Percentiles rank a stretch among this genome's conserved stretches.
Conservation (phyloP, 331 rosid species). For the Saraca asoca region DNA sequence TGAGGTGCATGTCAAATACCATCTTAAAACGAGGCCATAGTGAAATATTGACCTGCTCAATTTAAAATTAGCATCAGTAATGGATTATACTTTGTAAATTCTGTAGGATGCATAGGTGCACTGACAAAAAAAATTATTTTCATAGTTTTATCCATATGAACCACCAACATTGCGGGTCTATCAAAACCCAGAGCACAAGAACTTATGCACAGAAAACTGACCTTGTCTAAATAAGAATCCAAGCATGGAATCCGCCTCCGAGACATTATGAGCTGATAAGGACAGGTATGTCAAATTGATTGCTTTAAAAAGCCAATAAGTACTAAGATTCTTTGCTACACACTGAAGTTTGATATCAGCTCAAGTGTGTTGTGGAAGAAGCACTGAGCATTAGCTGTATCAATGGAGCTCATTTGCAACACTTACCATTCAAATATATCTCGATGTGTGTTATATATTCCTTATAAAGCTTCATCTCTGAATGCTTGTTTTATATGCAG, state of each 20-base stretch:
- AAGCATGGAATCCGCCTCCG: conserved; percentile 91
- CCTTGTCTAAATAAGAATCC: conserved; percentile 98
- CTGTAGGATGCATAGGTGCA: conserved; percentile 5
- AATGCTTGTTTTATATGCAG: not conserved
- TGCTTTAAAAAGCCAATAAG: conserved; percentile 21
- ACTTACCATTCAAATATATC: not conserved
- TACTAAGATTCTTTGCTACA: conserved; percentile 7
- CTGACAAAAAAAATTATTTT: not conserved
- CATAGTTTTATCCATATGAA: conserved; percentile 3
- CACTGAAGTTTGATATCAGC: conserved; percentile 6
- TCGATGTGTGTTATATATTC: not conserved
- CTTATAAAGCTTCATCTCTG: not conserved
- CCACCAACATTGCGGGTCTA: conserved; percentile 23
- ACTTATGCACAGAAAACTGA: conserved; percentile 34
- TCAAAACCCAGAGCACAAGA: conserved; percentile 11
- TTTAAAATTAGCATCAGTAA: conserved; percentile 32
- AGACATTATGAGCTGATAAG: conserved; percentile 87
- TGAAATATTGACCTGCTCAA: conserved; percentile 77
- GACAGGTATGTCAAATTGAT: conserved; percentile 27
- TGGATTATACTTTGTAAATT: conserved; percentile 9
- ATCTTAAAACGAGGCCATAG: conserved; percentile 98
- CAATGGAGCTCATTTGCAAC: conserved; percentile 3
- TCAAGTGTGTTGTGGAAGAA: conserved; percentile 1
- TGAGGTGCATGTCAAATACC: conserved; percentile 96
- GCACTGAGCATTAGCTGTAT: not conserved